Evolutionary conservation across 1,284 basidiomycete species (phyloP).

Genomic region (Puccinia polysora): DNA sequence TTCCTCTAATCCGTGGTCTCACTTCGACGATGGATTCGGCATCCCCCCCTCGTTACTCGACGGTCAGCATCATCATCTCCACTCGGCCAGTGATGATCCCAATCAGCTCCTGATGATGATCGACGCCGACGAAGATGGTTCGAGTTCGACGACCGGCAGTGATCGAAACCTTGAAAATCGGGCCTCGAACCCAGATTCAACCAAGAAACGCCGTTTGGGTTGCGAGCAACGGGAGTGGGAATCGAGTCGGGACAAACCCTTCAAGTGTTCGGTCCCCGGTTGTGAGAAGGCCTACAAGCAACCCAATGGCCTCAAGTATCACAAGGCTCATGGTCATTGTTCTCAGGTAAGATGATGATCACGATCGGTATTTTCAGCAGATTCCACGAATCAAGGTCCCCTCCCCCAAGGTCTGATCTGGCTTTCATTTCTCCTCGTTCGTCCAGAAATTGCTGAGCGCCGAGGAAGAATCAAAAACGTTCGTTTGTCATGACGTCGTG

Average conservation of each 20-base stretch:
- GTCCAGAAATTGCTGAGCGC: slow-evolving; percentile 70
- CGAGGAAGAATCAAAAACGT: slow-evolving; percentile 72
- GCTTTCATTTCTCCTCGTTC: slow-evolving; percentile 59
- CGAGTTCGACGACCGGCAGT: slow-evolving; percentile 2
- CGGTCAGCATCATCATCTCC: neutral
- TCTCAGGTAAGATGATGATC: slow-evolving; percentile 83
- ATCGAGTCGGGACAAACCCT: slow-evolving; percentile 66
- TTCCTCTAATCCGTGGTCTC: neutral
- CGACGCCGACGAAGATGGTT: slow-evolving; percentile 1
- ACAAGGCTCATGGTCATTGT: slow-evolving; percentile 88
- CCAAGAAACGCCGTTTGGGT: neutral
- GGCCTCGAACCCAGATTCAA: neutral
- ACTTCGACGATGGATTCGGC: slow-evolving; percentile 5
- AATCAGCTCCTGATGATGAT: slow-evolving; percentile 20
- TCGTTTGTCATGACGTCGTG: slow-evolving; percentile 80
- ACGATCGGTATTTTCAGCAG: slow-evolving; percentile 54
- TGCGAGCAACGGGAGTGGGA: slow-evolving; percentile 10
- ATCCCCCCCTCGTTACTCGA: slow-evolving; percentile 21
- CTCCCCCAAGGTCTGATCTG: neutral
- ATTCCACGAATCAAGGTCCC: neutral
- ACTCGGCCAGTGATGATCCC: neutral
- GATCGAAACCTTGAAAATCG: neutral
- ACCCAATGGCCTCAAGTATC: slow-evolving; percentile 92
- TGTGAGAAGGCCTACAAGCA: slow-evolving; percentile 99
- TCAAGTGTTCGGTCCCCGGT: slow-evolving; percentile 91